phyloP scores from a whole-genome alignment of 176 grass and related monocot genomes.

The Carex pumila region DNA sequence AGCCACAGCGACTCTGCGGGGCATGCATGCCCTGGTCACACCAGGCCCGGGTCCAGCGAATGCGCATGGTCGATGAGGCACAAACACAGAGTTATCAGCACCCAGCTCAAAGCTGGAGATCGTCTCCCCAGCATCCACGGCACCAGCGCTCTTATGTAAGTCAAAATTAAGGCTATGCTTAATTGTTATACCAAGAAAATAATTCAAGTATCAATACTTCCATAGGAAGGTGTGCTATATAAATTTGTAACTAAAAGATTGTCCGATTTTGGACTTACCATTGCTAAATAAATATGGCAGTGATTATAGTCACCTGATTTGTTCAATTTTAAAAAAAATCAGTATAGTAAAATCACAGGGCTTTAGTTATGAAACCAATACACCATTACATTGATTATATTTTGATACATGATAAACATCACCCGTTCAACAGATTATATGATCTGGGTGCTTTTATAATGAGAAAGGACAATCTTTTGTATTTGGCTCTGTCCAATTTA shows the following conservation, averaged over 20 bases:
- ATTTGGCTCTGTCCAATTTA: neutral
- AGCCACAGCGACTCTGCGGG: constrained; percentile 56
- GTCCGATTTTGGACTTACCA: constrained; percentile 34
- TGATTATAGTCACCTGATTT: constrained; percentile 53
- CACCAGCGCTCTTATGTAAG: constrained; percentile 50
- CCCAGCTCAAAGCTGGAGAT: constrained; percentile 29
- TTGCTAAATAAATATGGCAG: constrained; percentile 63
- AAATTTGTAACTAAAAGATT: neutral
- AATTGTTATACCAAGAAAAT: neutral
- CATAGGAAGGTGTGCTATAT: too few species aligned
- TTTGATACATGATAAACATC: neutral
- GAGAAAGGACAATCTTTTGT: neutral
- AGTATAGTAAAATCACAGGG: neutral
- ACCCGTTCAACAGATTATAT: neutral
- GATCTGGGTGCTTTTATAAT: neutral
- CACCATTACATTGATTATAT: neutral
- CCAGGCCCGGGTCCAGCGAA: constrained; percentile 46
- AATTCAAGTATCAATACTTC: neutral
- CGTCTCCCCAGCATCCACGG: constrained; percentile 49
- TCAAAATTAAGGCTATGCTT: neutral
- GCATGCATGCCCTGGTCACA: constrained; percentile 71
- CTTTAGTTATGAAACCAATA: neutral
- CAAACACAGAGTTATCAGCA: constrained; percentile 5
- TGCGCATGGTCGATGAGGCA: constrained; percentile 33
- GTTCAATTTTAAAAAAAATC: constrained; percentile 12